Evolutionary conservation across 495 filamentous ascomycete genomes (phyloP), one percentile per base, ranked within the genome.

Genomic region (Cairneyella variabilis): DNA sequence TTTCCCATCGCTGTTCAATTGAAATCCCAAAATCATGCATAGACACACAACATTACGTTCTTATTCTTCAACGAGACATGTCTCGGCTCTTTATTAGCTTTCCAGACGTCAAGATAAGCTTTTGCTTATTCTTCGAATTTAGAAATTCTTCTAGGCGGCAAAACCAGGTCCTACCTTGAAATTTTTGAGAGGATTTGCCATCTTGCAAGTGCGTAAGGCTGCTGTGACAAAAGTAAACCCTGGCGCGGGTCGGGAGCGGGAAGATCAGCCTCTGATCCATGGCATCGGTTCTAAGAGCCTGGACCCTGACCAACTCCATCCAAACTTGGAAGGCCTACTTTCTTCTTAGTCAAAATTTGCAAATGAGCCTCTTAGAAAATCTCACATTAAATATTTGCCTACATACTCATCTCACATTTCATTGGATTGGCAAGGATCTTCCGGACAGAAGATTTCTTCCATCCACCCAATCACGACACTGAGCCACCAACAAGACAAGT

Each of bases 211-310:
- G 14, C 36, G 12, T n/a, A 38, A 38, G 0, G 1, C 36, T 14
- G 36, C 36, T 38, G 36, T 16, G 36, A 38, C 36, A 38, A 38
- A 38, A 38, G 36, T 38, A 38, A 38, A 38, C n/a, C 36, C 36
- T 16, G 12, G 20, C 30, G 8, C 5, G 36, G 36, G 14, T 38
- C 36, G 36, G 3, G 12, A 38, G 36, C 36, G 36, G 36, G 36
- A 38, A 38, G 36, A 3, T 38, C 36, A 38, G 36, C 5, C 20
- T 7, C 30, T 7, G 14, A 8, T 7, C 14, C 14, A 38, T 1
- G 36, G n/a, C 14, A 17, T 38, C 14, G 36, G 2, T 38, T 12
- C 36, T 17, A 17, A 38, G 36, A 12, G 14, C 3, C 14, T 38
- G 36, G 36, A 4, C 20, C 36, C 8, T 2, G 20, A n/a, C n/a